A percentile compares a stretch with the other conserved stretches of the same genome.
Evolutionary conservation across 805 yeast species (phyloP).

Genomic region (Kurtzmaniella cleridarum): DNA sequence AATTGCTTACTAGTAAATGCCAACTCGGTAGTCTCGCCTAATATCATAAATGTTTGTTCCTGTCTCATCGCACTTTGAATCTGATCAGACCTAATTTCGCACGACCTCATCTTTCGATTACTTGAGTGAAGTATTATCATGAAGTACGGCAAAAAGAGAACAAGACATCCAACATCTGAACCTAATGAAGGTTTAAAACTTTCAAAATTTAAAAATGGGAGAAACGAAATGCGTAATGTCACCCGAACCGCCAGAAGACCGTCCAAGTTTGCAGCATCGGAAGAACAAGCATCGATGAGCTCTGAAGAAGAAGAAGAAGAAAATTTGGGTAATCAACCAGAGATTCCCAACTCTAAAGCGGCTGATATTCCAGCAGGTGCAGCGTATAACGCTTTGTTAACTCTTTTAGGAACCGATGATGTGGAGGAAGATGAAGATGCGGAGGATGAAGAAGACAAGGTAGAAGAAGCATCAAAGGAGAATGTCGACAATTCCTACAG

Average conservation of each 20-base stretch:
- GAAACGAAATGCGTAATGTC: conserved; percentile 56
- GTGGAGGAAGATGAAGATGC: conserved; percentile 7
- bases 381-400: conserved; percentile 64
- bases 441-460: conserved; percentile 8
- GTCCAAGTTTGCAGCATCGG: background rate
- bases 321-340: conserved; percentile 10
- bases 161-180: background rate
- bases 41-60: too few relatives aligned
- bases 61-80: too few relatives aligned
- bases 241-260: conserved; percentile 48
- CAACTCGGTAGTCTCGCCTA: too few relatives aligned
- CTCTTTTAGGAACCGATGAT: conserved; percentile 39
- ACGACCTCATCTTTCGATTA: too few relatives aligned
- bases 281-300: conserved; percentile 7
- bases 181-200: background rate
- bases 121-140: background rate
- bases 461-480: conserved; percentile 16
- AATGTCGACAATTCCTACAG: conserved; percentile 3
- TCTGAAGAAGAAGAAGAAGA: conserved; percentile 11
- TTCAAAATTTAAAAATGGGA: conserved; percentile 40
- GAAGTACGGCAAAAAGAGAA: conserved; percentile 5
- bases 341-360: conserved; percentile 13
- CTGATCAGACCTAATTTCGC: too few relatives aligned
- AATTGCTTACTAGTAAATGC: too few relatives aligned
- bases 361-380: conserved; percentile 25